These are phyloP conservation scores for Ambrosia trifida DNA, from an alignment of 129 eudicot species.

Conservation along the genomic window DNA sequence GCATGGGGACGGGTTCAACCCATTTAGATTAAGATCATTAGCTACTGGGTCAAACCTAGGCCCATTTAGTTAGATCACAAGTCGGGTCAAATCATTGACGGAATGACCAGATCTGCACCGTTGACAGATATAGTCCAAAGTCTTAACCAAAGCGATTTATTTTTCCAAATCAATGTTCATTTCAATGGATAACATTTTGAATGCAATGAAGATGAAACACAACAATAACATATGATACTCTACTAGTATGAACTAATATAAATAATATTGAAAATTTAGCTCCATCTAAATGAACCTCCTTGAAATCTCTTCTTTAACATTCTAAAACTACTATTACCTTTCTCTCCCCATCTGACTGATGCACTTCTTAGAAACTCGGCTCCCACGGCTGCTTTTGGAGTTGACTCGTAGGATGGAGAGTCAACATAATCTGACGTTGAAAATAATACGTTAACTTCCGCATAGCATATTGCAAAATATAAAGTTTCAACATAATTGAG, in stretches of 20 bases:
- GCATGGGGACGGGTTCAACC: no score
- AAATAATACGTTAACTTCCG: background rate
- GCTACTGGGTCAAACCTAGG: no score
- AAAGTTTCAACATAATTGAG: background rate
- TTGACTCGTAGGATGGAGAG: conserved; percentile 39
- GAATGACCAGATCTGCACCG: no score
- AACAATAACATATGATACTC: background rate
- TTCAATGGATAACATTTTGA: background rate
- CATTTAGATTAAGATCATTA: no score
- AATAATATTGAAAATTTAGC: conserved; percentile 13
- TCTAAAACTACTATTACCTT: conserved; percentile 79
- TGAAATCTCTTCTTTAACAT: conserved; percentile 66
- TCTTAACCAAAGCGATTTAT: no score
- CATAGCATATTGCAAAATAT: background rate
- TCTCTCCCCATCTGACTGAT: conserved; percentile 70
- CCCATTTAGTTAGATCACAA: no score
- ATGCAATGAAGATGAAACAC: conserved; percentile 6
- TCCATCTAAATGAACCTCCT: conserved; percentile 50
- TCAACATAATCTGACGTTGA: conserved; percentile 67
- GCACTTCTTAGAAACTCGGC: conserved; percentile 65
- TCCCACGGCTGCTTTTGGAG: conserved; percentile 50
- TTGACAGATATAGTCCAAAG: no score
- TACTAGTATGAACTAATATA: background rate
- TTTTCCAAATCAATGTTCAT: no score
- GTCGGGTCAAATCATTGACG: no score